Conservation (phyloP, 73 alveolate genomes). For the Paramecium pentaurelia region DNA sequence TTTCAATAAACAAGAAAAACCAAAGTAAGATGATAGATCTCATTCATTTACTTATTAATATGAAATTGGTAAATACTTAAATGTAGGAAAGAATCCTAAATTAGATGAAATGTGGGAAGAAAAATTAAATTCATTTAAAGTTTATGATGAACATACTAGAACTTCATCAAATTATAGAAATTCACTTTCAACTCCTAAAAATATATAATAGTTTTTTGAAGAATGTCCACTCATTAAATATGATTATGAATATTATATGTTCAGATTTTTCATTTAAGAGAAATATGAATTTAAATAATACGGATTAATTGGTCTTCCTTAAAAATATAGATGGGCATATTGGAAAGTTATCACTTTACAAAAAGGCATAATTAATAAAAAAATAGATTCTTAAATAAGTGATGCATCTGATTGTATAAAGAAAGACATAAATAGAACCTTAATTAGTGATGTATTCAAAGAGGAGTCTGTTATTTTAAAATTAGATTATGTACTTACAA, state of each 20-base stretch:
- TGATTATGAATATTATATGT: not conserved
- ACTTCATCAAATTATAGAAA: not conserved
- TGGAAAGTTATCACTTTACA: conserved; percentile 1
- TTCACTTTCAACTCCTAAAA: not conserved
- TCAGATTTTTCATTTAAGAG: not conserved
- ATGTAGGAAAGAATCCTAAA: not conserved
- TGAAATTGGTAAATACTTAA: not conserved
- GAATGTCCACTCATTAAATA: not conserved
- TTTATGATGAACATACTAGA: not conserved
- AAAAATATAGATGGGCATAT: conserved; percentile 14
- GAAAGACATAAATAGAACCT: conserved; percentile 6
- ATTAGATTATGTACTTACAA: not conserved
- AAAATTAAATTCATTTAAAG: not conserved
- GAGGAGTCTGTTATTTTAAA: not conserved
- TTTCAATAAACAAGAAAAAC: not conserved
- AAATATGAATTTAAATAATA: not conserved
- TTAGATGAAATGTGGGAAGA: not conserved
- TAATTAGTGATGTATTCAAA: not conserved
- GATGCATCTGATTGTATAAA: not conserved
- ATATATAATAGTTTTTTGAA: not conserved
- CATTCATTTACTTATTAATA: not conserved
- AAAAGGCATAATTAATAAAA: not conserved
- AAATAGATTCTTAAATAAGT: not conserved
- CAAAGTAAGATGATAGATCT: not conserved
- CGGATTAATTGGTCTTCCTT: not conserved